phyloP scores from a whole-genome alignment of 768 basidiomycete genomes.

The Sistotremastrum suecicum region DNA sequence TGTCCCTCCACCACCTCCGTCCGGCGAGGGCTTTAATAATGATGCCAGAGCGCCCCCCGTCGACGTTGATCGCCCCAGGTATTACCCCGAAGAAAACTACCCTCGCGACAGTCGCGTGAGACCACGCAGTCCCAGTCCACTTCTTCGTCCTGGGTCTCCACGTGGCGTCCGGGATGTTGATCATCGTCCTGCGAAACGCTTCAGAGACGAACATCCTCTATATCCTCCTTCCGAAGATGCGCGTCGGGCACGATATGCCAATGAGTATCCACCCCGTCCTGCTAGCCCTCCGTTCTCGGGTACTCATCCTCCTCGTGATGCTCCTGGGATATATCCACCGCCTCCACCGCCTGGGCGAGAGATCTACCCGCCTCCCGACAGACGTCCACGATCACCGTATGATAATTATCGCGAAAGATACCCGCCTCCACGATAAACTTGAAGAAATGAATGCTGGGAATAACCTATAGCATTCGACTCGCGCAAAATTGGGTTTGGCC shows the following conservation, averaged over 20 bases:
- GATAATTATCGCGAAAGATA: constrained; percentile 5
- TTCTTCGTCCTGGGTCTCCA: constrained; percentile 10
- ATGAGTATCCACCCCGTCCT: constrained; percentile 6
- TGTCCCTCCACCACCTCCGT: too few species aligned
- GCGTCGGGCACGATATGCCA: constrained; percentile 11
- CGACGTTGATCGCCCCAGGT: not conserved
- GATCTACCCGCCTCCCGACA: not conserved
- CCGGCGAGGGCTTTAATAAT: too few species aligned
- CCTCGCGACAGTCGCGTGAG: not conserved
- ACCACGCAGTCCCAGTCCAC: constrained; percentile 3
- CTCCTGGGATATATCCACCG: not conserved
- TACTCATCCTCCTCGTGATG: constrained; percentile 7
- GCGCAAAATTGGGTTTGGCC: not conserved
- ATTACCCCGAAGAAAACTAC: not conserved
- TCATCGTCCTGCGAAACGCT: constrained; percentile 1
- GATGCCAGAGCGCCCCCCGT: too few species aligned
- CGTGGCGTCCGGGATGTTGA: constrained; percentile 10
- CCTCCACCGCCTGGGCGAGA: too few species aligned
- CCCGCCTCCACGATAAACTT: constrained; percentile 9
- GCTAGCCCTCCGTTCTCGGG: constrained; percentile 11
- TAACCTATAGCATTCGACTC: constrained; percentile 14
- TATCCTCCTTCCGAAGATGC: constrained; percentile 5
- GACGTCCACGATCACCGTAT: constrained; percentile 4
- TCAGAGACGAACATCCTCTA: not conserved
- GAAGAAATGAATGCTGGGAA: constrained; percentile 11